Evolutionary conservation across 208 protist species (phyloP).

Genomic region (Wallacemonas sp.): DNA sequence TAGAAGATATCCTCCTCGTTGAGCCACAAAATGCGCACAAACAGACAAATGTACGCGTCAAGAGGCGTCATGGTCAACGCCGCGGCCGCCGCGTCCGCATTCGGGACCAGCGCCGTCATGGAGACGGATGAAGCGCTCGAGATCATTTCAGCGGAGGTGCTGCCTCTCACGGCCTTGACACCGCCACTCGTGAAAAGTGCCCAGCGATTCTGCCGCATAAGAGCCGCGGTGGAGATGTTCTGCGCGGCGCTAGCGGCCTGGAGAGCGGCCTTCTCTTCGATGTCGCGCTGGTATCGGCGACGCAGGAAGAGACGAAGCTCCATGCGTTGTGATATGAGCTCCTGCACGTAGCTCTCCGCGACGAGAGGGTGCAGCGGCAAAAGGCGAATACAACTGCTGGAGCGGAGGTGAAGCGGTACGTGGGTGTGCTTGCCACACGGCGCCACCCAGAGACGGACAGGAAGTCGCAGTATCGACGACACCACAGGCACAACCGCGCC

Average conservation of each 20-base stretch:
- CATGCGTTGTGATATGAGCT: conserved; percentile 56
- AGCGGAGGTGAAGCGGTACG: conserved; percentile 59
- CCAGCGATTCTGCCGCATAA: conserved; percentile 1
- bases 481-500: conserved; percentile 5
- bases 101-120: neutral
- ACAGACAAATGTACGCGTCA: conserved; percentile 46
- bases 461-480: conserved; percentile 11
- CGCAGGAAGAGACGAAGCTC: conserved; percentile 28
- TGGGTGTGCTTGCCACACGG: conserved; percentile 32
- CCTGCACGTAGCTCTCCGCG: conserved; percentile 63
- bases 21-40: conserved; percentile 56
- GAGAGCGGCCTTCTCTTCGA: conserved; percentile 10
- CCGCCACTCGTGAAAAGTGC: neutral
- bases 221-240: neutral
- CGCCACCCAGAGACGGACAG: conserved; percentile 28
- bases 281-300: neutral
- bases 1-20: conserved; percentile 31
- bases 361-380: conserved; percentile 59
- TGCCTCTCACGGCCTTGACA: neutral
- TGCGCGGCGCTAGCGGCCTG: no score
- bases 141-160: neutral
- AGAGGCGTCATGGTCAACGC: conserved; percentile 16
- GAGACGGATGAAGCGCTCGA: no score
- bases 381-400: conserved; percentile 21
- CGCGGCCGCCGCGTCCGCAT: neutral